phyloP scores from a whole-genome alignment of 768 basidiomycete species.

The Rhodosporidiobolus odoratus region DNA sequence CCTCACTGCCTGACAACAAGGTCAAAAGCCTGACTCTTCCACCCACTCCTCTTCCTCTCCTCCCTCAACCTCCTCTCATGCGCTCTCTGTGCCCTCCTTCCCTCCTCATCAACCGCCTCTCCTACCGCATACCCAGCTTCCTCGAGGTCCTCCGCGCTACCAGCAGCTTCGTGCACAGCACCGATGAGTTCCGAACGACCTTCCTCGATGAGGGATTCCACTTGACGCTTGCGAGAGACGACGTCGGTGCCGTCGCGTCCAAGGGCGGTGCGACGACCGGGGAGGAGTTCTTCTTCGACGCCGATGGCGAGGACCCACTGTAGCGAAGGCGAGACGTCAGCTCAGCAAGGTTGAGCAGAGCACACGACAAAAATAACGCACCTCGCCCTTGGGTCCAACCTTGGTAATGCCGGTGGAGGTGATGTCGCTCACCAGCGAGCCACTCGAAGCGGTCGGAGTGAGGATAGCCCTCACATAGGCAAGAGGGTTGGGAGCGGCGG shows the following conservation, averaged over 20 bases:
- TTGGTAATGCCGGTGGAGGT: slow-evolving; percentile 48
- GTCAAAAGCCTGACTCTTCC: slow-evolving; percentile 29
- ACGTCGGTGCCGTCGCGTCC: slow-evolving; percentile 43
- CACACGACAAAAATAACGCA: not conserved
- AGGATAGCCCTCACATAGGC: slow-evolving; percentile 34
- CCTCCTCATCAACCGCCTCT: slow-evolving; percentile 45
- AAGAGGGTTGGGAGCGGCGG: slow-evolving; percentile 33
- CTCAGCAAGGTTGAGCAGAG: not conserved
- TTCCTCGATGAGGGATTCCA: slow-evolving; percentile 43
- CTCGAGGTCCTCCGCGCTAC: slow-evolving; percentile 42
- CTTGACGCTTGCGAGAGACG: slow-evolving; percentile 43
- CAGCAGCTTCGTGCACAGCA: slow-evolving; percentile 43
- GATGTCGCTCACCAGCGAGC: slow-evolving; percentile 19
- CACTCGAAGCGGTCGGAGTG: slow-evolving; percentile 2
- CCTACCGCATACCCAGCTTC: slow-evolving; percentile 42
- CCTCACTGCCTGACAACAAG: not conserved
- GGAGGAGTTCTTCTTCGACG: slow-evolving; percentile 46
- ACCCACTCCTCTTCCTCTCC: slow-evolving; percentile 18
- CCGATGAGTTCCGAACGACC: slow-evolving; percentile 38
- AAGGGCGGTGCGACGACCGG: slow-evolving; percentile 11
- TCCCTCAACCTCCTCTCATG: slow-evolving; percentile 13
- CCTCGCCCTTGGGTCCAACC: slow-evolving; percentile 47
- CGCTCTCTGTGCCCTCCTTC: slow-evolving; percentile 35
- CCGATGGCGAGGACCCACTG: slow-evolving; percentile 48
- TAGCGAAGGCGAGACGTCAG: not conserved